Evolutionary conservation across 169 alveolate genomes (phyloP).

Genomic region (Plasmodium fragile): DNA sequence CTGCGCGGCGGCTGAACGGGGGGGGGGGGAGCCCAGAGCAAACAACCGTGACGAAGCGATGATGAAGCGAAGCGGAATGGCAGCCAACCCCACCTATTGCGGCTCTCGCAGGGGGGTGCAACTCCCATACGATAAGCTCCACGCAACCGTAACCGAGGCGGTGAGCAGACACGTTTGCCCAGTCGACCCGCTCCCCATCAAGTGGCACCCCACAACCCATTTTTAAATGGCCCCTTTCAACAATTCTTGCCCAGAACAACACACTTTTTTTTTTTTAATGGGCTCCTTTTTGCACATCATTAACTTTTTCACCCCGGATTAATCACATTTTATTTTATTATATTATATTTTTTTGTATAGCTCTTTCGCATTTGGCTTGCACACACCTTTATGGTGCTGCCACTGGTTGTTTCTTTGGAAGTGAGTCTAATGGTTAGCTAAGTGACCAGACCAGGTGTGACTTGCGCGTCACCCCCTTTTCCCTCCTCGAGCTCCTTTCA

Average conservation of each 20-base stretch:
- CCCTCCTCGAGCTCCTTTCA: neutral
- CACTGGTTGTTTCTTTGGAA: neutral
- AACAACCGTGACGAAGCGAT: neutral
- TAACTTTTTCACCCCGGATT: neutral
- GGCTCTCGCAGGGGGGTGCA: neutral
- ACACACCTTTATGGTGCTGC: neutral
- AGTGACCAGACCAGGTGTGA: too few relatives aligned
- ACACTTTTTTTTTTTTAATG: too few relatives aligned
- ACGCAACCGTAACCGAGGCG: neutral
- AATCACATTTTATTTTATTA: neutral
- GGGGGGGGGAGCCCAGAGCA: neutral
- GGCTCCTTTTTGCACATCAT: neutral
- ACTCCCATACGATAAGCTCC: neutral
- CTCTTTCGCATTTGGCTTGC: neutral
- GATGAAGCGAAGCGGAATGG: neutral
- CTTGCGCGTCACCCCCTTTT: too few relatives aligned
- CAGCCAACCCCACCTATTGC: neutral
- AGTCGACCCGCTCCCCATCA: neutral
- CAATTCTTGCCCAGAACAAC: neutral
- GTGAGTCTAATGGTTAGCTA: neutral
- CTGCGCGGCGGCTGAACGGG: neutral
- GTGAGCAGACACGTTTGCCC: neutral
- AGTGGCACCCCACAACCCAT: neutral
- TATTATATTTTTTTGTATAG: neutral
- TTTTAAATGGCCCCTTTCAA: neutral